phyloP scores from a whole-genome alignment of 2,329 filamentous ascomycete genomes.

The Proliferodiscus dingleyae region DNA sequence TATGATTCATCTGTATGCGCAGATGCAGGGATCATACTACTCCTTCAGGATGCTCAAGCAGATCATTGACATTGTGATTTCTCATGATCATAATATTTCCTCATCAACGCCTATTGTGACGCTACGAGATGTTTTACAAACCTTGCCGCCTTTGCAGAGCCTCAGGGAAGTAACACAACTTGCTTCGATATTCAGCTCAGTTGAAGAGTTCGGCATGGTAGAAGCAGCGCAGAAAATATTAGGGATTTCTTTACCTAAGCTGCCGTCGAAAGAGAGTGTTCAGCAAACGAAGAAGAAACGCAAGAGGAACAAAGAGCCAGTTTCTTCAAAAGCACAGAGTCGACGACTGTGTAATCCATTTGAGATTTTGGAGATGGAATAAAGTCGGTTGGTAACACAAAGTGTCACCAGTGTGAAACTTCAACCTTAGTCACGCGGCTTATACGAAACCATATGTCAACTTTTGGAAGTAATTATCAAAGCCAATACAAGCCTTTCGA shows the following conservation, averaged over 20 bases:
- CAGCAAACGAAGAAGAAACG: constrained; percentile 19
- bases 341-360: constrained; percentile 22
- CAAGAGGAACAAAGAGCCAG: constrained; percentile 13
- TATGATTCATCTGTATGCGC: constrained; percentile 28
- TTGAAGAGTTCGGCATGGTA: constrained; percentile 8
- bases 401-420: too few relatives aligned
- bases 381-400: too few relatives aligned
- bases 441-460: too few relatives aligned
- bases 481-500: too few relatives aligned
- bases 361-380: constrained; percentile 19
- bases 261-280: background rate
- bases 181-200: constrained; percentile 9
- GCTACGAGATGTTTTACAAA: constrained; percentile 17
- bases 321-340: background rate
- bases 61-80: constrained; percentile 19
- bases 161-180: constrained; percentile 12
- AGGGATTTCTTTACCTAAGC: constrained; percentile 5
- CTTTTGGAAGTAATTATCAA: too few relatives aligned
- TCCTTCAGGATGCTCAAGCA: constrained; percentile 32
- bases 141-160: constrained; percentile 20
- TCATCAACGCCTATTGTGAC: constrained; percentile 9
- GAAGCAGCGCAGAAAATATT: constrained; percentile 9
- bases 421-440: too few relatives aligned
- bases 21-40: constrained; percentile 30
- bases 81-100: background rate